These are phyloP conservation scores for Daldinia concentrica DNA, from an alignment of 495 filamentous ascomycete genomes.

Conservation along the genomic window DNA sequence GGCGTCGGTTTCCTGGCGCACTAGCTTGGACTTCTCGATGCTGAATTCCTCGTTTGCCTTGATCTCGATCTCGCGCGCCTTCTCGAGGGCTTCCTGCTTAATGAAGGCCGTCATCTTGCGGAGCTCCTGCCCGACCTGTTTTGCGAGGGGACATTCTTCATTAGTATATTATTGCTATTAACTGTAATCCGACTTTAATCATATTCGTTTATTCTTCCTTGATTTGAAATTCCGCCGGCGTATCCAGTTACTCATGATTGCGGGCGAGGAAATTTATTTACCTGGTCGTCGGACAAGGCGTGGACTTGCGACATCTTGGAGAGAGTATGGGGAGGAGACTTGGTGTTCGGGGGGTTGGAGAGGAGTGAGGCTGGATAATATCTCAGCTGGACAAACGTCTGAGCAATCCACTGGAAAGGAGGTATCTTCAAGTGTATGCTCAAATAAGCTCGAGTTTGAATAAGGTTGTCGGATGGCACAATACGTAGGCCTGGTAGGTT, in stretches of 20 bases:
- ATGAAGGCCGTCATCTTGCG: conserved; percentile 99
- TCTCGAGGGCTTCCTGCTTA: conserved; percentile 95
- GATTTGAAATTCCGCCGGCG: background rate
- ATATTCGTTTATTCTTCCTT: background rate
- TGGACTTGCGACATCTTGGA: conserved; percentile 87
- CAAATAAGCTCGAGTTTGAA: background rate
- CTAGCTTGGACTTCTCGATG: conserved; percentile 98
- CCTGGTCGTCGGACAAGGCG: conserved; percentile 97
- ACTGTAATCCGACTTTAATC: background rate
- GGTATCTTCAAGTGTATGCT: conserved; percentile 2
- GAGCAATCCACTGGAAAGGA: conserved; percentile 13
- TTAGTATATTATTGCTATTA: conserved; percentile 24
- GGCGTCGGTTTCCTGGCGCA: conserved; percentile 88
- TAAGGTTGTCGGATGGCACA: background rate
- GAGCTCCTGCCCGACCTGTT: conserved; percentile 90
- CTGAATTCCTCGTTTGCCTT: conserved; percentile 99
- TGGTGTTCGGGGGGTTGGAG: conserved; percentile 22
- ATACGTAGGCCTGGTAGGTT: conserved; percentile 18
- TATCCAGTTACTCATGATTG: conserved; percentile 4
- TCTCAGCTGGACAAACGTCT: conserved; percentile 9
- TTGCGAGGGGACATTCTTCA: conserved; percentile 1
- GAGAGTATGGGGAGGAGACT: conserved; percentile 41
- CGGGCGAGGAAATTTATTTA: conserved; percentile 50
- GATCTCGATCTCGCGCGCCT: conserved; percentile 93
- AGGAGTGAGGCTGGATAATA: conserved; percentile 14